Percentiles rank a stretch among this genome's conserved stretches.
phyloP scores from a whole-genome alignment of 169 alveolate species.

The Cryptosporidium ubiquitum region DNA sequence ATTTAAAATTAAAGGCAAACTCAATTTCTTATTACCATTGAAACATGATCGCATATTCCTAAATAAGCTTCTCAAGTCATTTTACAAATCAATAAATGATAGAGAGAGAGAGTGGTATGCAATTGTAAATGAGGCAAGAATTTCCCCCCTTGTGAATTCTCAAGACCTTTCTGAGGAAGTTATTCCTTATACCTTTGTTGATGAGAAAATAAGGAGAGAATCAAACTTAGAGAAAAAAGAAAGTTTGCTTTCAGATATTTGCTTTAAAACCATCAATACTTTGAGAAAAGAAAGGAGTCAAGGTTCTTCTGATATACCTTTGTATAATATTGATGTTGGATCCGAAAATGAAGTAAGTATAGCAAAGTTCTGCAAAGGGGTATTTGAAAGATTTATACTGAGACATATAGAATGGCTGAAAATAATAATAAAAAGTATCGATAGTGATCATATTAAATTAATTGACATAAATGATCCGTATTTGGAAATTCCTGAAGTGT shows the following conservation, averaged over 20 bases:
- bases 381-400: conserved; percentile 37
- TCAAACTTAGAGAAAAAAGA: conserved; percentile 26
- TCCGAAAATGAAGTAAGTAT: conserved; percentile 24
- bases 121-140: conserved; percentile 52
- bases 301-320: conserved; percentile 23
- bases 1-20: neutral
- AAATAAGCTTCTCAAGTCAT: conserved; percentile 7
- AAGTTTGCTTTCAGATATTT: conserved; percentile 19
- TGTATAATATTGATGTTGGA: conserved; percentile 60
- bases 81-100: conserved; percentile 38
- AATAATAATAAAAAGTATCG: conserved; percentile 29
- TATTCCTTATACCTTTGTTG: conserved; percentile 24
- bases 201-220: neutral
- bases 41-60: conserved; percentile 20
- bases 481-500: conserved; percentile 50
- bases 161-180: conserved; percentile 16
- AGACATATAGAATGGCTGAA: conserved; percentile 59
- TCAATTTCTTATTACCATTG: conserved; percentile 26
- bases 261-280: conserved; percentile 17
- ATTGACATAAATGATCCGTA: conserved; percentile 45
- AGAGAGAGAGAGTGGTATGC: conserved; percentile 36
- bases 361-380: conserved; percentile 56
- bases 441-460: conserved; percentile 3
- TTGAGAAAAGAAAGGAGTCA: conserved; percentile 12
- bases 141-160: conserved; percentile 56